phyloP scores from a whole-genome alignment of 768 basidiomycete species.

The Suillus bovinus region DNA sequence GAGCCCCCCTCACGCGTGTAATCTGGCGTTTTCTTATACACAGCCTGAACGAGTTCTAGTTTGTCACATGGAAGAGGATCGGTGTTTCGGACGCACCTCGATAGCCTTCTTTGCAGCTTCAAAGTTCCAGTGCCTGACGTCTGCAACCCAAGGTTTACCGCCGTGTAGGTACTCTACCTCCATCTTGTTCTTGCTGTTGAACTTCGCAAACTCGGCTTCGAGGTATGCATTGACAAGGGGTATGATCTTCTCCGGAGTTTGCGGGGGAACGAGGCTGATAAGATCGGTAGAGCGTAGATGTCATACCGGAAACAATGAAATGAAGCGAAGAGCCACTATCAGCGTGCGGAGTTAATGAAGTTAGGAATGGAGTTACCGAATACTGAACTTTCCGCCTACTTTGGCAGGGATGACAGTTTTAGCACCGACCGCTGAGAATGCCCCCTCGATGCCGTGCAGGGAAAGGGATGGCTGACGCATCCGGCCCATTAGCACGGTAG shows the following conservation, averaged over 20 bases:
- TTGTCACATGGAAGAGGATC: not conserved
- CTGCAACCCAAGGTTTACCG: conserved; percentile 89
- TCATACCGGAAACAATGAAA: not conserved
- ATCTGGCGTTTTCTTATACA: conserved; percentile 79
- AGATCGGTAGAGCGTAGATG: not conserved
- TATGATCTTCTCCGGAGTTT: conserved; percentile 74
- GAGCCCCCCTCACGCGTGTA: conserved; percentile 91
- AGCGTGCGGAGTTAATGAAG: not conserved
- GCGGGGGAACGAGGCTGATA: conserved; percentile 76
- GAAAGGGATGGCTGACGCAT: conserved; percentile 91
- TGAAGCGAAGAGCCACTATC: not conserved
- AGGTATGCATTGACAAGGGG: conserved; percentile 72
- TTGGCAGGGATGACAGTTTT: conserved; percentile 96
- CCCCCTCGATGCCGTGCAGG: conserved; percentile 94
- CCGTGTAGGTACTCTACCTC: conserved; percentile 71
- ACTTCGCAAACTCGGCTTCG: conserved; percentile 77
- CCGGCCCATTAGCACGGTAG: conserved; percentile 82
- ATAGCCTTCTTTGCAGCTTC: conserved; percentile 86
- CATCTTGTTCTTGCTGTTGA: conserved; percentile 83
- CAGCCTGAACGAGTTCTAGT: conserved; percentile 18
- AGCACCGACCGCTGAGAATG: conserved; percentile 78
- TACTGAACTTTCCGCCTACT: conserved; percentile 90
- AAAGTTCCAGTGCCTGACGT: conserved; percentile 90
- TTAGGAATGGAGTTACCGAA: conserved; percentile 56
- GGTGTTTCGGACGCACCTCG: conserved; percentile 44